A percentile compares a stretch with the other conserved stretches of the same genome.
These are phyloP conservation scores for Talaromyces sp. DNA, from an alignment of 2,329 filamentous ascomycete genomes.

Conservation along the genomic window DNA sequence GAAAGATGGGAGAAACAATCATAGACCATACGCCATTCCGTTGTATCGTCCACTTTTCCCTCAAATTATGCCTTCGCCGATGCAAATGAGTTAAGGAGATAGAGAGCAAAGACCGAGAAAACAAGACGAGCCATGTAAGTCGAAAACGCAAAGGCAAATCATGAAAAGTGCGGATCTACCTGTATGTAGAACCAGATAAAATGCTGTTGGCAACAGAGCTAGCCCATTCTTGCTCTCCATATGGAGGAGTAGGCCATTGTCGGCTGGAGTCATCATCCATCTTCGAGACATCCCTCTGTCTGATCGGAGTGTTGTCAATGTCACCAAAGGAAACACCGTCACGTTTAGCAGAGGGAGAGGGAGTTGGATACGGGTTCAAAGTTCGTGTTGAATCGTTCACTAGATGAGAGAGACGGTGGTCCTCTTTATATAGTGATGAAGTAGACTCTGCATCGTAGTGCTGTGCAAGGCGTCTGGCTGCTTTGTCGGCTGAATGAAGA, in stretches of 20 bases:
- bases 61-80: constrained; percentile 9
- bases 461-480: constrained; percentile 66
- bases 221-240: constrained; percentile 91
- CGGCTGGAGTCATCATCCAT: constrained; percentile 52
- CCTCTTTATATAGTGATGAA: constrained; percentile 53
- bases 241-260: constrained; percentile 94
- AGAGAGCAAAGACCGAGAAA: constrained; percentile 15
- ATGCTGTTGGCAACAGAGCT: constrained; percentile 78
- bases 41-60: constrained; percentile 15
- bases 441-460: constrained; percentile 32
- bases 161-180: constrained; percentile 25
- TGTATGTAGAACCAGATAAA: constrained; percentile 57
- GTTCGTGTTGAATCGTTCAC: constrained; percentile 29
- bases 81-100: constrained; percentile 15
- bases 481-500: constrained; percentile 71
- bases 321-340: constrained; percentile 72
- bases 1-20: constrained; percentile 3
- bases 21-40: constrained; percentile 15
- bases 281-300: constrained; percentile 65
- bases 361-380: constrained; percentile 64
- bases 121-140: constrained; percentile 1
- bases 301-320: constrained; percentile 49
- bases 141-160: neutral
- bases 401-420: constrained; percentile 38
- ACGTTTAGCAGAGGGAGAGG: constrained; percentile 75